Evolutionary conservation across 2,329 filamentous ascomycete species (phyloP), one percentile per base, ranked within the genome.

Genomic region (Hymenotorrendiella dingleyae): DNA sequence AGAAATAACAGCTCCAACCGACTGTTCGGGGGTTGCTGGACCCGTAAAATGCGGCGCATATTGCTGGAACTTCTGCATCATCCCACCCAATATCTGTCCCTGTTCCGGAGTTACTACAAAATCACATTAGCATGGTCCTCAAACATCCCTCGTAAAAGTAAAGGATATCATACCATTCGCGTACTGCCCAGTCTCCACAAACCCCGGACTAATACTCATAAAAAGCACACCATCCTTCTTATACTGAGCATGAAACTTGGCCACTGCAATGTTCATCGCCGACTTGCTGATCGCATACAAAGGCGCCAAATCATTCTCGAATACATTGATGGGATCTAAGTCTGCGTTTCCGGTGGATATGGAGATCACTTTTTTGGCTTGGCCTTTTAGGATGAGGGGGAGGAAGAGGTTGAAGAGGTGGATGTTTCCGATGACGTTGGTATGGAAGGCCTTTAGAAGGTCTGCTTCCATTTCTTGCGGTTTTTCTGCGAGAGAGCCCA

Each of bases 191-290:
- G 27, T 32, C 11, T 48, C 42, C 7, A 48, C 42, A 16, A 30
- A 4, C 35, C 75, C 76, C 0, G 75, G 76, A 6, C 63, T 67
- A 5, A 80, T 58, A 12, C 58, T 62, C 47, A 80, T 45, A 57
- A 78, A 78, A 1, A 78, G 55, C 0, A 80, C 63, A 0, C 72
- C 74, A 0, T 77, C 62, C 17, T 67, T 62, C 32, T 61, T 62
- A 49, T 74, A 75, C 48, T 71, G 58, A 0, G 67, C 68, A 42
- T 62, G 67, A 54, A 67, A 78, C 57, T 80, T 80, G 49, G 71
- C 69, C 0, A 74, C 57, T 1, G 66, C 63, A 7, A 70, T 54
- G 50, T 80, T 80, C 29, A 73, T 21, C 0, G 70, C 76, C 0
- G 67, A 73, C 53, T 78, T 76, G 56, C 62, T 68, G 24, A 66